Evolutionary conservation across 164 flowering plant genomes (phyloP).

Genomic region (Houttuynia cordata): DNA sequence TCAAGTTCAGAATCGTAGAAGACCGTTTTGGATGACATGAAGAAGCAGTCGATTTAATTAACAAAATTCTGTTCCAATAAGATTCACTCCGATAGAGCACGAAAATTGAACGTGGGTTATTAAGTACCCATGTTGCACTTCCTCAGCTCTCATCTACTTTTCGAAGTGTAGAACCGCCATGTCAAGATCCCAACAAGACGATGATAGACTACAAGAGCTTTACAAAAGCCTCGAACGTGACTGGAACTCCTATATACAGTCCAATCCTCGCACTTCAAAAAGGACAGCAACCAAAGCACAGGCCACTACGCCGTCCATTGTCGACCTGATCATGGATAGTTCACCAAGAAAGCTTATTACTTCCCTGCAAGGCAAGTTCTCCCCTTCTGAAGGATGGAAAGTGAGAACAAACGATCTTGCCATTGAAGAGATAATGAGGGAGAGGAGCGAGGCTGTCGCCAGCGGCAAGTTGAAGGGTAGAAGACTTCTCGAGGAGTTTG

Average conservation of each 20-base stretch:
- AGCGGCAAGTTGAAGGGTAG: conserved; percentile 36
- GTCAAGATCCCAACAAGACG: neutral
- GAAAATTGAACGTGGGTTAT: neutral
- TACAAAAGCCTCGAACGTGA: conserved; percentile 14
- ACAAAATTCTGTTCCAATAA: no score
- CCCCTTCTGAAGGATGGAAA: conserved; percentile 16
- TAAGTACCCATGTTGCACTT: neutral
- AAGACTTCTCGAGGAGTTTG: conserved; percentile 23
- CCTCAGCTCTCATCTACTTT: neutral
- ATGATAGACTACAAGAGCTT: conserved; percentile 13
- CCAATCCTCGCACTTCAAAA: conserved; percentile 1
- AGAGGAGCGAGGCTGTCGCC: conserved; percentile 26
- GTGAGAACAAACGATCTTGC: conserved; percentile 28
- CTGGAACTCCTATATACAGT: conserved; percentile 23
- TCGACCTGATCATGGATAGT: conserved; percentile 6
- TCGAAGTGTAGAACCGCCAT: neutral
- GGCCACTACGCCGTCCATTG: neutral
- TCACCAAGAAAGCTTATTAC: conserved; percentile 32
- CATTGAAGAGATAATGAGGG: conserved; percentile 18
- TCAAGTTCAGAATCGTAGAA: neutral
- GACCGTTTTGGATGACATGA: neutral
- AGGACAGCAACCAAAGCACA: neutral
- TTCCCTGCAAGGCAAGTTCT: conserved; percentile 17
- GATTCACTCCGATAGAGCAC: neutral
- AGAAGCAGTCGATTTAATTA: no score